These are phyloP conservation scores for Dioscorea alata DNA, from an alignment of 106 monocot species.

Conservation along the genomic window DNA sequence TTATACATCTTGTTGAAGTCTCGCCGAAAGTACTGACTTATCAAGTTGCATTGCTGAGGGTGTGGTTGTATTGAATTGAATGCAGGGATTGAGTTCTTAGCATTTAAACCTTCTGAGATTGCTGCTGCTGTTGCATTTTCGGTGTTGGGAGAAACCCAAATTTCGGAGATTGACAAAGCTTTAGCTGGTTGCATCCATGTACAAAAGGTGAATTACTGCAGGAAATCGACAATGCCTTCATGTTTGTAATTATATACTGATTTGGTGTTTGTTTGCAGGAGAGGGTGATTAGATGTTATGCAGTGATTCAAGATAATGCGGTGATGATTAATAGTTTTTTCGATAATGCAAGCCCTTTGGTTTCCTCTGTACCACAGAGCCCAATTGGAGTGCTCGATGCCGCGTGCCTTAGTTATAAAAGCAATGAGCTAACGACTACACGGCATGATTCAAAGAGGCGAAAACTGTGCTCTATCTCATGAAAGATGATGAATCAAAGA, in stretches of 20 bases:
- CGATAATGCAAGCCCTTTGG: slow-evolving; percentile 19
- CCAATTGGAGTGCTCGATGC: slow-evolving; percentile 84
- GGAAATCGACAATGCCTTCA: too few species aligned
- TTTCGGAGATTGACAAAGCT: slow-evolving; percentile 33
- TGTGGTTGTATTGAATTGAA: neutral
- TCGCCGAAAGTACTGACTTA: neutral
- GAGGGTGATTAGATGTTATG: slow-evolving; percentile 68
- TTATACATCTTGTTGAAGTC: neutral
- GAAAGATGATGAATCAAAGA: slow-evolving; percentile 15
- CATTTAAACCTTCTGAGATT: slow-evolving; percentile 72
- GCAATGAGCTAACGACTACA: slow-evolving; percentile 37
- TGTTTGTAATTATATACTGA: too few species aligned
- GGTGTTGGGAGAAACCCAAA: slow-evolving; percentile 22
- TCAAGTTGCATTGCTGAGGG: slow-evolving; percentile 1
- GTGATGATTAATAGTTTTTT: slow-evolving; percentile 7
- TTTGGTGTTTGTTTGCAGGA: slow-evolving; percentile 31
- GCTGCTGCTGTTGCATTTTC: slow-evolving; percentile 61
- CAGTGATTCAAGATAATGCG: slow-evolving; percentile 40
- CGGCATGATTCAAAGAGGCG: slow-evolving; percentile 52
- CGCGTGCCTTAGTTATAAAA: slow-evolving; percentile 67
- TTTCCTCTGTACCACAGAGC: slow-evolving; percentile 53
- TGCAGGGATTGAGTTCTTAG: slow-evolving; percentile 72
- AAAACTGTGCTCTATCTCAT: slow-evolving; percentile 37
- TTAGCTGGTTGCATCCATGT: slow-evolving; percentile 40
- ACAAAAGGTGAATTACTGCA: slow-evolving; percentile 27